Percentiles rank a stretch among this genome's conserved stretches.
Evolutionary conservation across 805 yeast species (phyloP).

Genomic region (Candida sakaeoensis): DNA sequence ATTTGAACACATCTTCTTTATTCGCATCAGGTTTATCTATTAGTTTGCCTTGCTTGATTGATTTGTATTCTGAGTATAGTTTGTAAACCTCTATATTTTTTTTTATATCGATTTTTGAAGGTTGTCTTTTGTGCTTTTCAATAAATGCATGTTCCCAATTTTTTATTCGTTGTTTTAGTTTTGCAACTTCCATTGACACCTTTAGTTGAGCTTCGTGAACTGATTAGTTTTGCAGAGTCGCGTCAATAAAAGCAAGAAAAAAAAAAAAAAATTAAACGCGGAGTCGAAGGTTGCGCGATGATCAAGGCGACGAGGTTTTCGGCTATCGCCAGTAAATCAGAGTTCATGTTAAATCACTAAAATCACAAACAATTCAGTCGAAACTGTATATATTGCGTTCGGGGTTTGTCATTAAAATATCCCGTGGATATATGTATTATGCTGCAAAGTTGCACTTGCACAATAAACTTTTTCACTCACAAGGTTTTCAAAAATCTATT

Average conservation of each 20-base stretch:
- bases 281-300: too few species aligned
- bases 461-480: constrained; percentile 8
- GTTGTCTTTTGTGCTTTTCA: constrained; percentile 23
- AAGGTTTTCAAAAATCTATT: constrained; percentile 9
- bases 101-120: constrained; percentile 34
- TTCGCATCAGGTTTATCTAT: constrained; percentile 1
- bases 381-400: too few species aligned
- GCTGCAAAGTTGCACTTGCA: neutral
- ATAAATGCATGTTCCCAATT: constrained; percentile 37
- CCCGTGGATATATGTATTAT: neutral
- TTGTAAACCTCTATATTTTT: constrained; percentile 22
- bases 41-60: constrained; percentile 12
- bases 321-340: too few species aligned
- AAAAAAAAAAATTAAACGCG: too few species aligned
- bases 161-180: constrained; percentile 30
- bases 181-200: constrained; percentile 11
- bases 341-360: too few species aligned
- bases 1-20: neutral
- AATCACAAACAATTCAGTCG: too few species aligned
- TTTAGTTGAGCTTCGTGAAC: too few species aligned
- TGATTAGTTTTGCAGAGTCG: too few species aligned
- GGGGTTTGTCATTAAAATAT: too few species aligned
- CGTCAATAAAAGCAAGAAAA: too few species aligned
- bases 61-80: constrained; percentile 30
- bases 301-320: too few species aligned